Conservation (phyloP, 768 basidiomycete species). For the Pholiota microspora region DNA sequence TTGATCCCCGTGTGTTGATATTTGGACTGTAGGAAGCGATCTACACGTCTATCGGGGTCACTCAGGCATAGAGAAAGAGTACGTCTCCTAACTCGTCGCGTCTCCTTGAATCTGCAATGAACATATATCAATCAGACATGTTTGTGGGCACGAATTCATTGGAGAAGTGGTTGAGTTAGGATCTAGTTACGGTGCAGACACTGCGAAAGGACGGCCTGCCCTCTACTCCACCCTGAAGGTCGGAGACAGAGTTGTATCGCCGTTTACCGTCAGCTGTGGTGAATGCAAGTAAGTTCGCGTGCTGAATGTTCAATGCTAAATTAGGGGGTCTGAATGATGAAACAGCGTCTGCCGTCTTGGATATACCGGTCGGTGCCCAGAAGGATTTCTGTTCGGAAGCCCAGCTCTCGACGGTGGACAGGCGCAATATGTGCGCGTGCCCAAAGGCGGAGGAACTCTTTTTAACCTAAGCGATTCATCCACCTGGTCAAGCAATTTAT, state of each 20-base stretch:
- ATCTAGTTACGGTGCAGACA: constrained; percentile 42
- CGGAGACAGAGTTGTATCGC: constrained; percentile 77
- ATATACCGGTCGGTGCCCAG: constrained; percentile 66
- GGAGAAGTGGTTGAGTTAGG: constrained; percentile 73
- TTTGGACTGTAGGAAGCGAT: constrained; percentile 51
- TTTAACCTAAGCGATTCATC: constrained; percentile 56
- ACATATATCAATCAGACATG: constrained; percentile 42
- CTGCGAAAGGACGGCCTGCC: constrained; percentile 47
- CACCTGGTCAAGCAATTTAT: constrained; percentile 40
- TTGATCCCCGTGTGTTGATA: background rate
- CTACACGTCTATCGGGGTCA: constrained; percentile 74
- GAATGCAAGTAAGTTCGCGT: constrained; percentile 68
- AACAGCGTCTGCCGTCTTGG: constrained; percentile 69
- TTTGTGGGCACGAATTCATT: constrained; percentile 76
- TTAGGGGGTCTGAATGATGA: background rate
- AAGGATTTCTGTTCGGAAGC: constrained; percentile 64
- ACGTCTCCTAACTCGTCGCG: constrained; percentile 17
- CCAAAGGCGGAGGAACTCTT: constrained; percentile 77
- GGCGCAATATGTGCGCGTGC: constrained; percentile 77
- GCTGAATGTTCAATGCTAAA: background rate
- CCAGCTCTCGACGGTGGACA: constrained; percentile 69
- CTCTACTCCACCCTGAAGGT: constrained; percentile 64
- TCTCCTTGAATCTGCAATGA: background rate
- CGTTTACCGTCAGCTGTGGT: constrained; percentile 81
- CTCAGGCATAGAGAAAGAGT: constrained; percentile 51